These are phyloP conservation scores for Tausonia pullulans DNA, from an alignment of 1,284 basidiomycete species.

Conservation along the genomic window DNA sequence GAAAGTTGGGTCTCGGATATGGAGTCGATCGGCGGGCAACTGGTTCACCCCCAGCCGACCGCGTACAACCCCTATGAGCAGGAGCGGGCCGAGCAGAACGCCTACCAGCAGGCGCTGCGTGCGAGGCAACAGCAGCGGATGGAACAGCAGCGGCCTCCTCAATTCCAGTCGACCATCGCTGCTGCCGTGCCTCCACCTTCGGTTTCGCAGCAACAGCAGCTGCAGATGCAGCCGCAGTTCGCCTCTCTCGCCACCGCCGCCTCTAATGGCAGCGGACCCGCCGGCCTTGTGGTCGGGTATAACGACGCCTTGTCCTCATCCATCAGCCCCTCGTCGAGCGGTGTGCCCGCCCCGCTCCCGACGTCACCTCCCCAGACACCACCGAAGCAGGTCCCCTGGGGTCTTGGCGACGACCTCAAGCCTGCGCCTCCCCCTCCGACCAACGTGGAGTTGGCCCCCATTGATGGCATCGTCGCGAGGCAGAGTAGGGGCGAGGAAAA, in stretches of 20 bases:
- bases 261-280: not conserved
- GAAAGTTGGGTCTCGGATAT: not conserved
- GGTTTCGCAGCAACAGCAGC: not conserved
- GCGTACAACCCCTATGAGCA: not conserved
- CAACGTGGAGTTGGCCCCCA: not conserved
- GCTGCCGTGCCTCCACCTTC: not conserved
- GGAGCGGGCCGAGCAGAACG: not conserved
- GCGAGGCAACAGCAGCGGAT: not conserved
- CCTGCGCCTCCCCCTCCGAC: not conserved
- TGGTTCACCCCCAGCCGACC: too few relatives aligned
- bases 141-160: not conserved
- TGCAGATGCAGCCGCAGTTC: not conserved
- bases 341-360: not conserved
- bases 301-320: not conserved
- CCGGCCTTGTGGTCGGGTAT: too few relatives aligned
- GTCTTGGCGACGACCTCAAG: constrained; percentile 1
- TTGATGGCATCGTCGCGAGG: not conserved
- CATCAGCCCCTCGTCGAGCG: not conserved
- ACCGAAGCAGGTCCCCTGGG: constrained; percentile 5
- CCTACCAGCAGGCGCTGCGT: too few relatives aligned
- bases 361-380: not conserved
- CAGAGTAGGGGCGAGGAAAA: not conserved
- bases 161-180: not conserved
- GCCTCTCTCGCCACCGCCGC: not conserved
- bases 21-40: not conserved